phyloP scores from a whole-genome alignment of 768 basidiomycete species.

The Candolleomyces efflorescens region DNA sequence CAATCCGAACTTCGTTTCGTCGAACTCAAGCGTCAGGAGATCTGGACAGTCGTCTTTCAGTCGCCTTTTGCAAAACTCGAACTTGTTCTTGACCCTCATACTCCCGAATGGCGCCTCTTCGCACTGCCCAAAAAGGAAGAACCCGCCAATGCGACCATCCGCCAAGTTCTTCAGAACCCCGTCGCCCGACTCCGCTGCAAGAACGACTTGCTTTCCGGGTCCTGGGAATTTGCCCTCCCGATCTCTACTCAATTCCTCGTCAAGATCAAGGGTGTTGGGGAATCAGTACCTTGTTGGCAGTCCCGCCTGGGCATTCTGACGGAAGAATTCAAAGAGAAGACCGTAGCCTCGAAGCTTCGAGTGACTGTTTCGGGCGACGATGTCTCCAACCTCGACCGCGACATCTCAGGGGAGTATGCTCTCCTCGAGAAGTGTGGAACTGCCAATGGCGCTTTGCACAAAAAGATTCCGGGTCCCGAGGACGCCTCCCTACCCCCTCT shows the following conservation, averaged over 20 bases:
- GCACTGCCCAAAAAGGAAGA: constrained; percentile 62
- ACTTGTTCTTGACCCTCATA: constrained; percentile 68
- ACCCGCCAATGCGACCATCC: constrained; percentile 72
- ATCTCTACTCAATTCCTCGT: constrained; percentile 49
- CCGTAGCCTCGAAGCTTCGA: constrained; percentile 62
- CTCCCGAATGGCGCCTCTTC: constrained; percentile 85
- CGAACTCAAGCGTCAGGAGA: constrained; percentile 81
- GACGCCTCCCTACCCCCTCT: constrained; percentile 56
- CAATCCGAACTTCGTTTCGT: constrained; percentile 74
- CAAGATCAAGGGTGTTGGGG: constrained; percentile 59
- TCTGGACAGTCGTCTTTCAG: constrained; percentile 80
- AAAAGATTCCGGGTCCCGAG: constrained; percentile 40
- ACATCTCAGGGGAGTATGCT: constrained; percentile 75
- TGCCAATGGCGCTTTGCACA: constrained; percentile 80
- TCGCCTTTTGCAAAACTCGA: constrained; percentile 70
- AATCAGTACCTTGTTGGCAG: constrained; percentile 82
- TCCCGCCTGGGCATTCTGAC: constrained; percentile 68
- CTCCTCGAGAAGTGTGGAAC: constrained; percentile 87
- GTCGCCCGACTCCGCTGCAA: constrained; percentile 68
- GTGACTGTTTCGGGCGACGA: constrained; percentile 53
- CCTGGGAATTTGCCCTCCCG: constrained; percentile 82
- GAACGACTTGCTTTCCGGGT: constrained; percentile 57
- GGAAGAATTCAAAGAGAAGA: constrained; percentile 60
- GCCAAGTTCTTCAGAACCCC: constrained; percentile 66
- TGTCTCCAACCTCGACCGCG: constrained; percentile 57